Evolutionary conservation across 2,329 filamentous ascomycete species (phyloP).

Genomic region (Pezicula rhizophila): DNA sequence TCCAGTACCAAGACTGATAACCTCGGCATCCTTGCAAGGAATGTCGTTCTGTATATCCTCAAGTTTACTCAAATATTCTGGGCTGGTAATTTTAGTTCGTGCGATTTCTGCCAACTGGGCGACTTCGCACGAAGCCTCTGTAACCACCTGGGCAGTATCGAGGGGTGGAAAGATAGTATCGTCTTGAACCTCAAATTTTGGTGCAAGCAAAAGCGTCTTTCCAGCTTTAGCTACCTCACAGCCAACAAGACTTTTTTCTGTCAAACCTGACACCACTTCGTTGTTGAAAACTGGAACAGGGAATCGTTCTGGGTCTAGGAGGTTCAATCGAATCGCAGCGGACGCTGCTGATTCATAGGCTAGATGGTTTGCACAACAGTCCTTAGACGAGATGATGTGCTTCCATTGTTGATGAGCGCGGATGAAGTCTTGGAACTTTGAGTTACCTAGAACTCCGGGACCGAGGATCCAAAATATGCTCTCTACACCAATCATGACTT

Average conservation of each 20-base stretch:
- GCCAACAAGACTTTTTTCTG: constrained; percentile 1
- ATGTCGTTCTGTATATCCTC: constrained; percentile 55
- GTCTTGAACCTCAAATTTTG: constrained; percentile 31
- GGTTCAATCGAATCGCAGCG: constrained; percentile 62
- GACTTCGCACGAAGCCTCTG: constrained; percentile 37
- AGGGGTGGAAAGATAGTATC: constrained; percentile 43
- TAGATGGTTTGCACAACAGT: constrained; percentile 71
- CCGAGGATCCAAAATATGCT: constrained; percentile 80
- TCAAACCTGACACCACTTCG: constrained; percentile 3
- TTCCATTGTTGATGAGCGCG: constrained; percentile 50
- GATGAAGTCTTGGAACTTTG: constrained; percentile 65
- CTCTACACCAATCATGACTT: constrained; percentile 61
- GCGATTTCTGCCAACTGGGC: constrained; percentile 46
- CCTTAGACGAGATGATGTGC: constrained; percentile 73
- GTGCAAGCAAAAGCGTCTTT: constrained; percentile 20
- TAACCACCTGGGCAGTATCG: constrained; percentile 37
- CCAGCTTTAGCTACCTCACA: constrained; percentile 20
- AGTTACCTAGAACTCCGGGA: constrained; percentile 55
- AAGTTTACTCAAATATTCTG: constrained; percentile 43
- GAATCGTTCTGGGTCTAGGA: constrained; percentile 70
- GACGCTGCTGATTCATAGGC: constrained; percentile 60
- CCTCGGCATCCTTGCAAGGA: constrained; percentile 69
- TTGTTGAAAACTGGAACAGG: constrained; percentile 62
- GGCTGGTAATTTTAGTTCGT: constrained; percentile 31
- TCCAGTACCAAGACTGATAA: constrained; percentile 85